A percentile compares a stretch with the other conserved stretches of the same genome.
Evolutionary conservation across 495 filamentous ascomycete species (phyloP).

Genomic region (Podospora pseudoanserina): DNA sequence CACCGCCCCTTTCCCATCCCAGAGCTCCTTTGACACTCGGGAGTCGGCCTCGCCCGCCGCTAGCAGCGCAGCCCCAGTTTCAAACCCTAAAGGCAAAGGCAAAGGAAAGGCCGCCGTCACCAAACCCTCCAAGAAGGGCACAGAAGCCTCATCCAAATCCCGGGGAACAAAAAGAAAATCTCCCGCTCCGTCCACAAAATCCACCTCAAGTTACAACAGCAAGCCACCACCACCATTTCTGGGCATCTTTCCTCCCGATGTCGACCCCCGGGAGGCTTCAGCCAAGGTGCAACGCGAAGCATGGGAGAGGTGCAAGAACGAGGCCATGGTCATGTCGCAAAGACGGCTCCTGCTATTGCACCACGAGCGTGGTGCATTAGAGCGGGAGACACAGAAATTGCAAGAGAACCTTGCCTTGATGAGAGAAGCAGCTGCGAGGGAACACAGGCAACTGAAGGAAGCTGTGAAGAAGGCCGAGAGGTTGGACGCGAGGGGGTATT

Average conservation of each 20-base stretch:
- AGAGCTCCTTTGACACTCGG: background rate
- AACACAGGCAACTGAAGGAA: slow-evolving; percentile 10
- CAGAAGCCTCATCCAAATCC: background rate
- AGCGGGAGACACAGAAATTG: slow-evolving; percentile 24
- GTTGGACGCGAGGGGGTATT: slow-evolving; percentile 6
- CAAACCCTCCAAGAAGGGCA: background rate
- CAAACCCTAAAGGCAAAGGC: slow-evolving; percentile 1
- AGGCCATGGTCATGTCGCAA: slow-evolving; percentile 27
- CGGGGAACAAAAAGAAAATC: slow-evolving; percentile 1
- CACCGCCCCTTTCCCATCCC: background rate
- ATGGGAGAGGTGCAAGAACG: slow-evolving; percentile 26
- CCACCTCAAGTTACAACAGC: background rate
- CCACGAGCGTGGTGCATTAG: slow-evolving; percentile 26
- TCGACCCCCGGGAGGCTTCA: slow-evolving; percentile 22
- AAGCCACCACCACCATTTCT: background rate
- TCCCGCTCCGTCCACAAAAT: background rate
- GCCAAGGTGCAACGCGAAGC: slow-evolving; percentile 29
- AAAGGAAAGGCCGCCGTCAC: background rate
- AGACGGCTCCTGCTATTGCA: slow-evolving; percentile 24
- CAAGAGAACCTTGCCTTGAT: slow-evolving; percentile 24
- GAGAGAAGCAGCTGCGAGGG: slow-evolving; percentile 14
- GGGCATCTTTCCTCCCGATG: slow-evolving; percentile 15
- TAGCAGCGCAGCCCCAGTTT: background rate
- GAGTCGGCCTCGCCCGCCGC: background rate
- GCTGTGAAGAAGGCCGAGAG: slow-evolving; percentile 19